These are phyloP conservation scores for Wickerhamiella slavikovae DNA, from an alignment of 805 yeast species.

Conservation along the genomic window DNA sequence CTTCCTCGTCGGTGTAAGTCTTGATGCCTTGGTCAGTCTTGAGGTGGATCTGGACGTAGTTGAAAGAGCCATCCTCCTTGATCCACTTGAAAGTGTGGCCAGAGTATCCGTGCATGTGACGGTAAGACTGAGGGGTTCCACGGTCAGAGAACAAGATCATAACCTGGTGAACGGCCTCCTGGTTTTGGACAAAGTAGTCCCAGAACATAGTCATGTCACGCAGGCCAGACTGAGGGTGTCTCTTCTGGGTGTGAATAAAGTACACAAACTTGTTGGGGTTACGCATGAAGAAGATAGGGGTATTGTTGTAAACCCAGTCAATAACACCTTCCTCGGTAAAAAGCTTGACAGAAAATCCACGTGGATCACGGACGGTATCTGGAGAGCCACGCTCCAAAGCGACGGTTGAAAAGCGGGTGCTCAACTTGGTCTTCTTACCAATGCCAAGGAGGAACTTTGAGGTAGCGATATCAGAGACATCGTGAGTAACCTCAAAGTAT, in stretches of 20 bases:
- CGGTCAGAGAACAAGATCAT: slow-evolving; percentile 37
- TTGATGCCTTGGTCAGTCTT: slow-evolving; percentile 30
- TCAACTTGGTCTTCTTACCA: slow-evolving; percentile 61
- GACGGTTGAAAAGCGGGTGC: slow-evolving; percentile 41
- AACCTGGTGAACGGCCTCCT: slow-evolving; percentile 37
- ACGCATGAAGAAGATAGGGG: slow-evolving; percentile 45
- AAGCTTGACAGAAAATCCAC: slow-evolving; percentile 46
- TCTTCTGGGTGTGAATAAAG: slow-evolving; percentile 50
- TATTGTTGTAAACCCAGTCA: slow-evolving; percentile 58
- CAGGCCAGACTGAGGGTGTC: slow-evolving; percentile 41
- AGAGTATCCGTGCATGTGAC: slow-evolving; percentile 40
- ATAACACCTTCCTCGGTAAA: slow-evolving; percentile 48
- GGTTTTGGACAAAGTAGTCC: slow-evolving; percentile 36
- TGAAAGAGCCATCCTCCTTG: slow-evolving; percentile 28
- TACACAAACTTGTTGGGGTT: slow-evolving; percentile 45
- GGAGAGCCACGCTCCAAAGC: slow-evolving; percentile 52
- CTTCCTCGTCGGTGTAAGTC: slow-evolving; percentile 26
- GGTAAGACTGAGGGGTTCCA: slow-evolving; percentile 36
- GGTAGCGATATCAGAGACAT: slow-evolving; percentile 28
- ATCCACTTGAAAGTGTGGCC: slow-evolving; percentile 44
- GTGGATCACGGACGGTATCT: slow-evolving; percentile 47
- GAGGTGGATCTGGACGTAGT: slow-evolving; percentile 37
- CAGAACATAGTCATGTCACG: slow-evolving; percentile 35
- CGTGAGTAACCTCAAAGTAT: slow-evolving; percentile 37
- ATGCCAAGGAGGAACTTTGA: slow-evolving; percentile 39